Conservation (phyloP, 2,329 filamentous ascomycete genomes). For the Apiospora saccharicola region DNA sequence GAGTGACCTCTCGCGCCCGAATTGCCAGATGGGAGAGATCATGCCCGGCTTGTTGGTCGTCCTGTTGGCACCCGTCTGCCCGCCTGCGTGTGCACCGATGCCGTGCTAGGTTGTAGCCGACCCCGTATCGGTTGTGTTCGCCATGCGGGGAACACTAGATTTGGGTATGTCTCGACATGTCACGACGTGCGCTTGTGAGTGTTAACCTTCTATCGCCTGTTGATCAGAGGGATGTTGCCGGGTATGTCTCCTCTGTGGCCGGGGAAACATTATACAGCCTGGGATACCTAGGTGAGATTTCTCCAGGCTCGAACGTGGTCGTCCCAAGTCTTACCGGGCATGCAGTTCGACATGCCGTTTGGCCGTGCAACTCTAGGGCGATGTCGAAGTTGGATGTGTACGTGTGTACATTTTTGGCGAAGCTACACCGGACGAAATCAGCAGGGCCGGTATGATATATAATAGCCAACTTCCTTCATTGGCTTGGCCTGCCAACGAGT, state of each 20-base stretch:
- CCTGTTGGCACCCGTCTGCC: constrained; percentile 12
- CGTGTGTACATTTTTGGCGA: not conserved
- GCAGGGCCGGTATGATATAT: not conserved
- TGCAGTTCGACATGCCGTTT: not conserved
- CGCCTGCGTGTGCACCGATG: constrained; percentile 4
- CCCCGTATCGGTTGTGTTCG: constrained; percentile 16
- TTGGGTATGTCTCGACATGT: not conserved
- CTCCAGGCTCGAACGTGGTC: not conserved
- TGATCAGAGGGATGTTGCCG: not conserved
- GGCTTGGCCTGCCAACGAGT: not conserved
- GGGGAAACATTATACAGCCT: not conserved
- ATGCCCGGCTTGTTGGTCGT: constrained; percentile 14
- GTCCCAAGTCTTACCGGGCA: not conserved
- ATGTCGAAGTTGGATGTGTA: not conserved
- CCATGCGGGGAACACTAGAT: constrained; percentile 16
- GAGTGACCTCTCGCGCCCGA: not conserved
- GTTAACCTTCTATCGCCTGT: not conserved
- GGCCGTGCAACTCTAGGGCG: not conserved
- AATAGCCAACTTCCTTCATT: not conserved
- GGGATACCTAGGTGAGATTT: not conserved
- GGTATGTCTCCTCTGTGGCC: no score
- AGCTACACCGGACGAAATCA: not conserved
- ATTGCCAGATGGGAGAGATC: not conserved
- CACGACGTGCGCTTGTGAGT: not conserved
- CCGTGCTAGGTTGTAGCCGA: constrained; percentile 8